phyloP scores from a whole-genome alignment of 768 basidiomycete genomes.

The Cubamyces sp. region DNA sequence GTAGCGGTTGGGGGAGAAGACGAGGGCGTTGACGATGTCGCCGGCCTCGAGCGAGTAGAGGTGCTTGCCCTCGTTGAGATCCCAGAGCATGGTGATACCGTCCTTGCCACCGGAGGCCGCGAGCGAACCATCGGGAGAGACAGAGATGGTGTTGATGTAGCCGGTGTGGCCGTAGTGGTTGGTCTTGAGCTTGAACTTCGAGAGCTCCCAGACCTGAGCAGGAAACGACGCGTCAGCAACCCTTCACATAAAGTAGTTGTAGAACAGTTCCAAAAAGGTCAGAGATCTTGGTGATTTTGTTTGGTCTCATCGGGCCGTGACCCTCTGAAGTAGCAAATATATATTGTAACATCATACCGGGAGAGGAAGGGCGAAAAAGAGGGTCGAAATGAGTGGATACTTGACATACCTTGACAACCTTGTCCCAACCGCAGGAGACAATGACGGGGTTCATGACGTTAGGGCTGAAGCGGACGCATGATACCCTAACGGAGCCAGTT shows the following conservation, averaged over 20 bases:
- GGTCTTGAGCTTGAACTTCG: conserved; percentile 99
- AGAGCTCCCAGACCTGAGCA: conserved; percentile 95
- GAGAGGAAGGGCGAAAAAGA: conserved; percentile 37
- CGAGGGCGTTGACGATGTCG: conserved; percentile 97
- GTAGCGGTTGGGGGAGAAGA: conserved; percentile 99
- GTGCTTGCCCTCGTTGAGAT: conserved; percentile 99
- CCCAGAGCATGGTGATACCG: conserved; percentile 99
- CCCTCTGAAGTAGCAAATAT: conserved; percentile 43
- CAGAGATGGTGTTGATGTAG: conserved; percentile 98
- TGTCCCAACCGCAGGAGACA: conserved; percentile 99
- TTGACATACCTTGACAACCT: conserved; percentile 93
- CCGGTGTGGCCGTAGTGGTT: conserved; percentile 99
- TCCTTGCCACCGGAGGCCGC: conserved; percentile 99
- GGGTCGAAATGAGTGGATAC: not conserved
- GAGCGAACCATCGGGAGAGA: conserved; percentile 98
- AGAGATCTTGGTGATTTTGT: conserved; percentile 43
- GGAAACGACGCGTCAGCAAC: conserved; percentile 1
- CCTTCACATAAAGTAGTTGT: not conserved
- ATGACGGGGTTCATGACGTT: conserved; percentile 98
- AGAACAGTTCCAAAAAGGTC: conserved; percentile 19
- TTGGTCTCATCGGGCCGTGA: conserved; percentile 36
- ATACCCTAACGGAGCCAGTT: conserved; percentile 69
- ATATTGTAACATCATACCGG: conserved; percentile 34
- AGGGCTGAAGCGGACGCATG: conserved; percentile 98
- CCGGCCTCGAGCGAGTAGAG: conserved; percentile 99